Evolutionary conservation across 768 basidiomycete genomes (phyloP).

Genomic region (Termitomyces sp.): DNA sequence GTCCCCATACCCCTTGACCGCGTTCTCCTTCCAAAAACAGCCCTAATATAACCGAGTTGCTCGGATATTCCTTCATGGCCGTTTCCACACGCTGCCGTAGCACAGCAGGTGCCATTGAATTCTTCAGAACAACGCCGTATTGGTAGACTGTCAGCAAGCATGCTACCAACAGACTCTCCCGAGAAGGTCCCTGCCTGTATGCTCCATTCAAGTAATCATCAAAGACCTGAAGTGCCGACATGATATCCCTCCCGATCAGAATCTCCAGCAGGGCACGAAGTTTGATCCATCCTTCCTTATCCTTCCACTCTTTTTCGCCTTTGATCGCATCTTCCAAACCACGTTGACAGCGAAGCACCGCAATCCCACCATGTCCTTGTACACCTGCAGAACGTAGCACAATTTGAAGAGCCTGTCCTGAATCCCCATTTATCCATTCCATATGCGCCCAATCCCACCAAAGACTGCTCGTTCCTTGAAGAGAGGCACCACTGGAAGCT

Average conservation of each 20-base stretch:
- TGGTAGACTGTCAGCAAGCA: slow-evolving; percentile 57
- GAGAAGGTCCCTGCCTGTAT: slow-evolving; percentile 20
- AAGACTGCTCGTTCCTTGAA: slow-evolving; percentile 35
- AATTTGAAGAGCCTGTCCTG: slow-evolving; percentile 45
- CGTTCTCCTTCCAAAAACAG: slow-evolving; percentile 74
- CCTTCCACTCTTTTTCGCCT: slow-evolving; percentile 39
- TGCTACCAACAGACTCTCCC: slow-evolving; percentile 55
- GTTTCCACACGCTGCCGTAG: slow-evolving; percentile 50
- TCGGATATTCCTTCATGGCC: slow-evolving; percentile 56
- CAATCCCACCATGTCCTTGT: slow-evolving; percentile 45
- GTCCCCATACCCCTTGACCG: slow-evolving; percentile 76
- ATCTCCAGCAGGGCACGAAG: slow-evolving; percentile 62
- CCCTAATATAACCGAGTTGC: slow-evolving; percentile 66
- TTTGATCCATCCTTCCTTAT: slow-evolving; percentile 60
- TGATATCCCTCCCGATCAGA: slow-evolving; percentile 37
- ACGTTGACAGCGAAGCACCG: slow-evolving; percentile 59
- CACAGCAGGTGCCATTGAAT: slow-evolving; percentile 49
- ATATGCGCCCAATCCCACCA: slow-evolving; percentile 87
- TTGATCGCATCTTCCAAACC: slow-evolving; percentile 46
- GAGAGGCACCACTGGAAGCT: slow-evolving; percentile 31
- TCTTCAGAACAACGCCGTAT: slow-evolving; percentile 47
- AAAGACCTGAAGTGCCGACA: slow-evolving; percentile 35
- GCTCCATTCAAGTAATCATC: slow-evolving; percentile 23
- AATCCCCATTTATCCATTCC: slow-evolving; percentile 63
- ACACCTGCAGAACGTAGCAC: slow-evolving; percentile 50